A percentile compares a stretch with the other conserved stretches of the same genome.
These are phyloP conservation scores for Gyromitra esculenta DNA, from an alignment of 2,329 filamentous ascomycete genomes.

Conservation along the genomic window DNA sequence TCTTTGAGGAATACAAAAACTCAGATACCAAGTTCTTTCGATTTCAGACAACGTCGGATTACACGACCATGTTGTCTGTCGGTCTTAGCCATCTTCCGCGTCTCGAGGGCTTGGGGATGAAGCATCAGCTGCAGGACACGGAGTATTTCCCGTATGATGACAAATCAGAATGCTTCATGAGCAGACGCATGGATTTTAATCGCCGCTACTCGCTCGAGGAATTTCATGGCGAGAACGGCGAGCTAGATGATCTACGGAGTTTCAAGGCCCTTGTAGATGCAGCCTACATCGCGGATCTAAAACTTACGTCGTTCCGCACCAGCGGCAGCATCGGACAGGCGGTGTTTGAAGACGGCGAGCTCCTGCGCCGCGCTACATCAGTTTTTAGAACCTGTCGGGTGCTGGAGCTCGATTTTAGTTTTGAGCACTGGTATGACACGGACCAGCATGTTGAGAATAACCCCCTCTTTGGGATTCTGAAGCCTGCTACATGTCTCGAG, in stretches of 20 bases:
- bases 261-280: constrained; percentile 13
- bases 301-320: constrained; percentile 13
- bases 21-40: neutral
- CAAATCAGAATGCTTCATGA: neutral
- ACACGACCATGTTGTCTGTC: neutral
- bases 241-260: constrained; percentile 18
- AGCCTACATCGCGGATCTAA: neutral
- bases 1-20: constrained; percentile 8
- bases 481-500: neutral
- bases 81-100: neutral
- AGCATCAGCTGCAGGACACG: constrained; percentile 19
- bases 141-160: constrained; percentile 8
- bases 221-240: constrained; percentile 24
- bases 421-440: constrained; percentile 17
- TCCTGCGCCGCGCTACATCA: neutral
- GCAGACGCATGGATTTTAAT: constrained; percentile 7
- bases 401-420: constrained; percentile 24
- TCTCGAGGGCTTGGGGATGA: constrained; percentile 3
- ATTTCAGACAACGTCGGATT: neutral
- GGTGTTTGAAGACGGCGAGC: constrained; percentile 6
- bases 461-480: constrained; percentile 14
- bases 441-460: constrained; percentile 19
- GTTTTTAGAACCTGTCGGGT: constrained; percentile 22
- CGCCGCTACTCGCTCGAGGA: constrained; percentile 10
- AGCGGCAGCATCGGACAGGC: constrained; percentile 17